A percentile compares a stretch with the other conserved stretches of the same genome.
Conservation (phyloP, 352 stramenopile species). For the Halophytophthora batemanensis region DNA sequence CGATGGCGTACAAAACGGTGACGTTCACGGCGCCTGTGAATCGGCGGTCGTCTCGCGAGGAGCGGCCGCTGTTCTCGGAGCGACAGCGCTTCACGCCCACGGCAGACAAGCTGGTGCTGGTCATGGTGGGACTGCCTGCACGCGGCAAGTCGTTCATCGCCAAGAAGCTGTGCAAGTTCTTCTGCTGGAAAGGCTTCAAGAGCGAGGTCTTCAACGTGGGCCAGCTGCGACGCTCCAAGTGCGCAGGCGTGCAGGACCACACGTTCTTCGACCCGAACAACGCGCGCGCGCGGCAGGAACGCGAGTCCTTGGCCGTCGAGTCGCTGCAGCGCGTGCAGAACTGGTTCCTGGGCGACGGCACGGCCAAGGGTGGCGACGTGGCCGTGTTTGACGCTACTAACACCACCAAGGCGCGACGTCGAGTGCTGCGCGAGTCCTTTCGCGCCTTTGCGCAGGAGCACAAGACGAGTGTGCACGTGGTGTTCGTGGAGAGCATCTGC, state of each 20-base stretch:
- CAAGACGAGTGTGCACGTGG: slow-evolving; percentile 81
- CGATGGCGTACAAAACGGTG: slow-evolving; percentile 42
- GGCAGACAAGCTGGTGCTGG: slow-evolving; percentile 93
- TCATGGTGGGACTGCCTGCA: slow-evolving; percentile 94
- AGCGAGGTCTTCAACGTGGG: slow-evolving; percentile 94
- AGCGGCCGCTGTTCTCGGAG: slow-evolving; percentile 54
- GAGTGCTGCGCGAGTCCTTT: slow-evolving; percentile 61
- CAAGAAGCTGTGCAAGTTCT: slow-evolving; percentile 86
- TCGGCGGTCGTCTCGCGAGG: slow-evolving; percentile 25
- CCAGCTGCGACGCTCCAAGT: slow-evolving; percentile 88
- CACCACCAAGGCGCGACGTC: slow-evolving; percentile 65
- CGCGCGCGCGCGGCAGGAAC: slow-evolving; percentile 57
- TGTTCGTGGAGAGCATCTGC: slow-evolving; percentile 94
- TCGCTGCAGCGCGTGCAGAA: slow-evolving; percentile 61
- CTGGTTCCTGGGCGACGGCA: slow-evolving; percentile 44
- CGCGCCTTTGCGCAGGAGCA: slow-evolving; percentile 46
- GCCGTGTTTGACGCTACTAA: slow-evolving; percentile 91
- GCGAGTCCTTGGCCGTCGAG: slow-evolving; percentile 81
- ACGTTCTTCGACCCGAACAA: slow-evolving; percentile 94
- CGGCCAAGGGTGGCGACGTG: slow-evolving; percentile 64
- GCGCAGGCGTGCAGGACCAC: slow-evolving; percentile 69
- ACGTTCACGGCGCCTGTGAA: slow-evolving; percentile 27
- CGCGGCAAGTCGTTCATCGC: slow-evolving; percentile 96
- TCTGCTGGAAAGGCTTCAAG: slow-evolving; percentile 79
- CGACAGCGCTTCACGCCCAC: slow-evolving; percentile 75